Evolutionary conservation across 2,329 filamentous ascomycete species (phyloP), one percentile per base, ranked within the genome.

Genomic region (Calonectria fujianensis): DNA sequence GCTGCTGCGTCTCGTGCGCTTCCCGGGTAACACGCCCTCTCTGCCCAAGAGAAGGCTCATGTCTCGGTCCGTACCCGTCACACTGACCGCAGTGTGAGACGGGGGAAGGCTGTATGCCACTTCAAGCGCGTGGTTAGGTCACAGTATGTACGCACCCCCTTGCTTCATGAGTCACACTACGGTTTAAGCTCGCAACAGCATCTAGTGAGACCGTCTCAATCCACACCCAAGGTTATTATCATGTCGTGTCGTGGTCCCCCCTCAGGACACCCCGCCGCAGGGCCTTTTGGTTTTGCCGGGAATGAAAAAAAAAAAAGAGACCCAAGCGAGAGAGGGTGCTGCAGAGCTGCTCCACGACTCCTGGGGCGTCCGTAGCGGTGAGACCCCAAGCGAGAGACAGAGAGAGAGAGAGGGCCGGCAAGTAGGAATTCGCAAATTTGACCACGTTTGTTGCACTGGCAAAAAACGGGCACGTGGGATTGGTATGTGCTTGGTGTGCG

Each of bases 381-480:
- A 73, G 51, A 16, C 16, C 5, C n/a, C 35, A 45, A 52, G 24
- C 31, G 24, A 45, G 11, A 41, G 10, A 18, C 6, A 32, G 4
- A 45, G 39, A 20, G 32, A 35, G 32, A 35, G 9, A 35, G 32
- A 48, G 20, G 24, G 52, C 35, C 41, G 18, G 16, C 64, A 67
- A 72, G 52, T 52, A 68, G 41, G 41, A 73, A 39, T 63, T 41
- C 51, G 51, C 35, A 48, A 64, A 66, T 51, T 57, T 27, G 59
- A 48, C 37, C 35, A 29, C 50, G 32, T 50, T 35, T 41, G 59
- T 66, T 37, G 29, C 66, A 73, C 66, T 51, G 24, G 20, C 20
- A n/a, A 50, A 57, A 64, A 59, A 70, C 51, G 39, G 66, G 66
- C 31, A 39, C 50, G 65, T 59, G 65, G 39, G 50, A 50, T 39